Evolutionary conservation across 2,329 filamentous ascomycete genomes (phyloP).

Genomic region (Fusarium temperatum): DNA sequence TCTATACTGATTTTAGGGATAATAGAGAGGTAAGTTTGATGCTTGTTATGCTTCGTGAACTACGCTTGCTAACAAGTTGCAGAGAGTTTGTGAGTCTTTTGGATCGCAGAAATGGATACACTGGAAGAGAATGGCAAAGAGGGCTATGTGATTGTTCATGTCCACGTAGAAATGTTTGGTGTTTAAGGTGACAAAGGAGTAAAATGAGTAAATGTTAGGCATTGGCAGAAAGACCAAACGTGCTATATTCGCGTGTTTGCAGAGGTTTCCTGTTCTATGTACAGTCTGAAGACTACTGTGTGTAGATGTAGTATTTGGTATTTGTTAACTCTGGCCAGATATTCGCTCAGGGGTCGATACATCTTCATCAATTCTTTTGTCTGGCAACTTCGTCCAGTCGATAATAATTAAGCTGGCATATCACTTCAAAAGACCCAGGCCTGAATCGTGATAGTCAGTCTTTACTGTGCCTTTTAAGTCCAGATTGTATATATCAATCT

Average conservation of each 20-base stretch:
- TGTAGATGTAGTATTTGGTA: too few relatives aligned
- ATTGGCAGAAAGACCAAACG: neutral
- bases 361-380: neutral
- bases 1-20: conserved; percentile 27
- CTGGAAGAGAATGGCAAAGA: conserved; percentile 6
- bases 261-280: too few relatives aligned
- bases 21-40: conserved; percentile 14
- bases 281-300: too few relatives aligned
- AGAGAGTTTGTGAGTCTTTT: conserved; percentile 18
- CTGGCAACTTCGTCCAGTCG: neutral
- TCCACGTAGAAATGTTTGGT: neutral
- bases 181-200: neutral
- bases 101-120: conserved; percentile 12
- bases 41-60: fast-evolving
- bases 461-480: fast-evolving
- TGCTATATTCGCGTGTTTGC: too few relatives aligned
- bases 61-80: neutral
- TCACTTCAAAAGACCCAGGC: neutral
- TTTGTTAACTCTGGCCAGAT: too few relatives aligned
- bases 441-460: neutral
- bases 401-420: neutral
- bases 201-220: neutral
- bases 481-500: neutral
- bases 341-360: too few relatives aligned
- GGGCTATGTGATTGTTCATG: neutral